These are phyloP conservation scores for Phytophthora lateralis DNA, from an alignment of 352 stramenopile species.

Conservation along the genomic window DNA sequence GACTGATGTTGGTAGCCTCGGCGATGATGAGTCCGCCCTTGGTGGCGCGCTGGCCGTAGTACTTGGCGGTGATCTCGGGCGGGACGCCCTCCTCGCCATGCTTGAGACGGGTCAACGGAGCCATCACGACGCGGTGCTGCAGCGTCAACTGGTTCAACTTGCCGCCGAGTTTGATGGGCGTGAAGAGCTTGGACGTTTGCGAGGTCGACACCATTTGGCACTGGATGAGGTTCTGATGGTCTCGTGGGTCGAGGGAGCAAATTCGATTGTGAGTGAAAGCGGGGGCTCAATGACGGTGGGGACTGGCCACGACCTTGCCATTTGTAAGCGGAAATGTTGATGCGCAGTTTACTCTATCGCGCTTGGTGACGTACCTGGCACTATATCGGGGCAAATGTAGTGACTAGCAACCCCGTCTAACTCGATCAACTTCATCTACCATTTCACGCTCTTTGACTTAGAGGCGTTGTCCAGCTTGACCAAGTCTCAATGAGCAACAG, in stretches of 20 bases:
- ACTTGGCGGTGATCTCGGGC: conserved; percentile 44
- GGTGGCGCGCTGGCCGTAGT: conserved; percentile 45
- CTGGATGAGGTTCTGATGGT: conserved; percentile 3
- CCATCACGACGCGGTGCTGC: conserved; percentile 61
- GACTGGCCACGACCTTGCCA: too few relatives aligned
- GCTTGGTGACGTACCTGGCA: conserved; percentile 1
- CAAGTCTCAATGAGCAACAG: too few relatives aligned
- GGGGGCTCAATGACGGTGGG: too few relatives aligned
- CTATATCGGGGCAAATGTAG: not conserved
- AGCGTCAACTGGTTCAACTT: conserved; percentile 47
- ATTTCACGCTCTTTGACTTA: not conserved
- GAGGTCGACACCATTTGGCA: conserved; percentile 26
- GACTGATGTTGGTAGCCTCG: conserved; percentile 54
- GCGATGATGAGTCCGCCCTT: conserved; percentile 58
- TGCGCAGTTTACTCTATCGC: conserved; percentile 14
- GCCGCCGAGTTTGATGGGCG: conserved; percentile 35
- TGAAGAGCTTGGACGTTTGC: conserved; percentile 39
- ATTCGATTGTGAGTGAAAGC: conserved; percentile 18
- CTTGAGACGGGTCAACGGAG: conserved; percentile 52
- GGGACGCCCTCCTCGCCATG: conserved; percentile 40
- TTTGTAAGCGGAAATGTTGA: conserved; percentile 12
- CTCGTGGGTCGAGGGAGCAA: conserved; percentile 3
- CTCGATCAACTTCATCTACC: not conserved
- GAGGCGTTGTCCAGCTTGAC: too few relatives aligned
- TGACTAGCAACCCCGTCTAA: not conserved